phyloP scores from a whole-genome alignment of 306 rosid species.

The Dalbergia cochinchinensis region DNA sequence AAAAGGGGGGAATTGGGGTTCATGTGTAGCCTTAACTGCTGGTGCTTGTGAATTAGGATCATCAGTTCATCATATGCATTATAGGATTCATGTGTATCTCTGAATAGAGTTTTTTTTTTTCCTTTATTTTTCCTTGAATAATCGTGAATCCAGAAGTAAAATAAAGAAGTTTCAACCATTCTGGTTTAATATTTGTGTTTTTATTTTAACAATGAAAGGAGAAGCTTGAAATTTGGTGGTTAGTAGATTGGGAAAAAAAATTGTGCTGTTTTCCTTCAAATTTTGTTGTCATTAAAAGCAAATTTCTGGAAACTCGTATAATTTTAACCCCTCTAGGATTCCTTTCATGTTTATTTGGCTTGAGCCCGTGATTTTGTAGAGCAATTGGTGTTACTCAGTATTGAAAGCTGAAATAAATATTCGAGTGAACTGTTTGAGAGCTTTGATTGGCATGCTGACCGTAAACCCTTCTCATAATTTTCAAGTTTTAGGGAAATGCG shows the following conservation, averaged over 20 bases:
- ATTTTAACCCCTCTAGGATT: background rate
- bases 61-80: constrained; percentile 23
- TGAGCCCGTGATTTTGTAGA: background rate
- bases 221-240: background rate
- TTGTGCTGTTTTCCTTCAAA: background rate
- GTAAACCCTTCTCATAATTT: background rate
- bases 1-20: background rate
- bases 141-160: background rate
- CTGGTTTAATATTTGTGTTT: background rate
- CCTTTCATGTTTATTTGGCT: background rate
- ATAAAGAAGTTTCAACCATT: background rate
- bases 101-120: background rate
- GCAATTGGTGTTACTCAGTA: background rate
- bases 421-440: constrained; percentile 7
- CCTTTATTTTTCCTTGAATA: background rate
- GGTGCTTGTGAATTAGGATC: background rate
- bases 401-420: background rate
- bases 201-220: background rate
- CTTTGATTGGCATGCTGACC: background rate
- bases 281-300: background rate
- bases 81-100: background rate
- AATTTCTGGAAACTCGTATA: background rate
- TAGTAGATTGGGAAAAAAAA: background rate
- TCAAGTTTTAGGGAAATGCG: background rate
- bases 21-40: background rate